Evolutionary conservation across 768 basidiomycete genomes (phyloP), one percentile per base, ranked within the genome.

Genomic region (Zangia roseola): DNA sequence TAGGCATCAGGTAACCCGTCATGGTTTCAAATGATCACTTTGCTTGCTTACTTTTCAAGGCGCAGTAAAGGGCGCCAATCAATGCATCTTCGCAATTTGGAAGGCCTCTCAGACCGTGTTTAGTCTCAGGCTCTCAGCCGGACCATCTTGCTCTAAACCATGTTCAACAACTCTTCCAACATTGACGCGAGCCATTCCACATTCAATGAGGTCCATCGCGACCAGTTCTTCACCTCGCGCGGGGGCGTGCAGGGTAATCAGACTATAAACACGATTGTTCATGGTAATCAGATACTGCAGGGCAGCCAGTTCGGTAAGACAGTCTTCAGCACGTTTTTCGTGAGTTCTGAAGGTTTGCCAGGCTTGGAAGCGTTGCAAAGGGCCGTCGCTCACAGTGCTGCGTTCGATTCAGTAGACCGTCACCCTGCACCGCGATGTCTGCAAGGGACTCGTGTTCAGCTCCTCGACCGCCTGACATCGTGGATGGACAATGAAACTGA

Each of bases 151-250:
- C 26, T 26, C 26, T 26, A 10, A 33, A 39, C 21, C 24, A 57
- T 57, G 56, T 57, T 57, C 50, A 55, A 55, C 36, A 55, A 57
- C 37, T 50, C 57, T 4, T 46, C 51, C 4, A 25, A 57, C 25
- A 30, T 58, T 37, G 51, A 57, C 10, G 51, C 55, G 5, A 56
- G 50, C 19, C 54, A 47, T 36, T 58, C 56, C n/a, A 57, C 52
- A 2, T 57, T 58, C 34, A 58, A 44, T 10, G 57, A 58, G 23
- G 53, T 58, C 23, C 51, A 56, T 30, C 43, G 28, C 6, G 48
- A 56, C 23, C 51, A 54, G 42, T 49, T 53, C 35, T 45, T 50
- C 35, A 54, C 19, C 5, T 30, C 51, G 38, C 30, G 28, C 4
- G 2, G 37, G 5, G 40, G 5, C 10, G 52, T 59, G 5, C 50